Evolutionary conservation across 2,329 filamentous ascomycete species (phyloP), one percentile per base, ranked within the genome.

Genomic region (Trichoderma sp.): DNA sequence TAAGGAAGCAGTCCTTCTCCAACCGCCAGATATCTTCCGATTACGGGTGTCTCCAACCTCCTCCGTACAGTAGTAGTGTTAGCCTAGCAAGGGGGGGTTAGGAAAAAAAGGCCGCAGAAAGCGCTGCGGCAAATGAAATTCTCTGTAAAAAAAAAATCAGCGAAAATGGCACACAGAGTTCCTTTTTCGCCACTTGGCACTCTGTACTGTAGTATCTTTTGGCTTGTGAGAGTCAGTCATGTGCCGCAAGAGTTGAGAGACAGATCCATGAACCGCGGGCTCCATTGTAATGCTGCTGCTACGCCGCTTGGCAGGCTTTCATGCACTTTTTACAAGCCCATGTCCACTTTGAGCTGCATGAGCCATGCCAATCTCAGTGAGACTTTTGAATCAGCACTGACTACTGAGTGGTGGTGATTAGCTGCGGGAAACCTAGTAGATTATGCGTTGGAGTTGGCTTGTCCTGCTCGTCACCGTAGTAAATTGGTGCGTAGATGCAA

Each of bases 21-120:
- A 47, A 68, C 56, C 43, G 55, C 65, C 43, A 68, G 21, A 49
- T 43, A 56, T 64, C 21, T 21, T 64, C 63, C 52, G 53, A 37
- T 58, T 31, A 58, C 35, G 37, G 27, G 63, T 40, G 40, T 37
- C n/a, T 24, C 55, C 40, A 58, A n/a, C 40, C 55, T 52, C 64
- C 19, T 59, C 21, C 27, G 19, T n/a, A n/a, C n/a, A n/a, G n/a
- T 35, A 5, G 37, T 31, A n/a, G 40, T 24, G 29, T 47, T 37
- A 31, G 13, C 24, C 24, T 59, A 19, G 16, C 35, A 65, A 24
- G 40, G 27, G 53, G 53, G 37, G 29, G n/a, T 43, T n/a, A n/a
- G 3, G 2, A 6, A 35, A 4, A 14, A 24, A 31, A 43, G 16
- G 33, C 31, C 43, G 33, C 21, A 53, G 19, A 37, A 33, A 33